Conservation (phyloP, 1,139 yeast genomes). For the Sugiyamaella grinbergsii region DNA sequence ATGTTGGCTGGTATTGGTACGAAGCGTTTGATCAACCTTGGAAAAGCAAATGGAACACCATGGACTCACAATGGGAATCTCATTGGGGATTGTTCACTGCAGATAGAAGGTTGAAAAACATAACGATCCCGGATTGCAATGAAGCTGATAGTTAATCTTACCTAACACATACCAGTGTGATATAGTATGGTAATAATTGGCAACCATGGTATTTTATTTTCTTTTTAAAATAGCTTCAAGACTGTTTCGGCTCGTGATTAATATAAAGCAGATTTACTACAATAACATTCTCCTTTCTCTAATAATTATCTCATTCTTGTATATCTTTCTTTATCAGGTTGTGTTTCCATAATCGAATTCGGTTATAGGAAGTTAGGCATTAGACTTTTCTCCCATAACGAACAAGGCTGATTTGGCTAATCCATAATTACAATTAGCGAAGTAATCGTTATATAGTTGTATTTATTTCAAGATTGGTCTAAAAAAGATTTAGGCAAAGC, state of each 20-base stretch:
- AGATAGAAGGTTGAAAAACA: conserved; percentile 50
- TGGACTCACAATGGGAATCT: conserved; percentile 60
- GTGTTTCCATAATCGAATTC: conserved; percentile 8
- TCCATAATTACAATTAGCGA: conserved; percentile 12
- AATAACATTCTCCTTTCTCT: conserved; percentile 2
- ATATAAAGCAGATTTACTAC: conserved; percentile 11
- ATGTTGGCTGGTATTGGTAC: conserved; percentile 60
- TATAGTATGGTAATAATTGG: conserved; percentile 5
- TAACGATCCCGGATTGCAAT: conserved; percentile 35
- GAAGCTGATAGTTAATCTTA: conserved; percentile 1
- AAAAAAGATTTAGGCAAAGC: not conserved
- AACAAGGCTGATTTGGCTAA: not conserved
- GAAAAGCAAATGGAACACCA: conserved; percentile 57
- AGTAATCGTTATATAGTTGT: not conserved
- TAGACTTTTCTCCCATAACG: conserved; percentile 7
- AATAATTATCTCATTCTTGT: not conserved
- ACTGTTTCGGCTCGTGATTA: conserved; percentile 10
- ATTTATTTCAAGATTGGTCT: not conserved
- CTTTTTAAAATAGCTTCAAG: not conserved
- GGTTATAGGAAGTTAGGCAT: conserved; percentile 3
- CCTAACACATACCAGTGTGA: too few species aligned
- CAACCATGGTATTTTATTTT: conserved; percentile 10
- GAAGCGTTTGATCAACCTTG: conserved; percentile 78
- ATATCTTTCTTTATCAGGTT: not conserved
- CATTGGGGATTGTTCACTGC: conserved; percentile 67